A percentile compares a stretch with the other conserved stretches of the same genome.
Evolutionary conservation across 2,329 filamentous ascomycete species (phyloP).

Genomic region (Alternaria tenuissima): DNA sequence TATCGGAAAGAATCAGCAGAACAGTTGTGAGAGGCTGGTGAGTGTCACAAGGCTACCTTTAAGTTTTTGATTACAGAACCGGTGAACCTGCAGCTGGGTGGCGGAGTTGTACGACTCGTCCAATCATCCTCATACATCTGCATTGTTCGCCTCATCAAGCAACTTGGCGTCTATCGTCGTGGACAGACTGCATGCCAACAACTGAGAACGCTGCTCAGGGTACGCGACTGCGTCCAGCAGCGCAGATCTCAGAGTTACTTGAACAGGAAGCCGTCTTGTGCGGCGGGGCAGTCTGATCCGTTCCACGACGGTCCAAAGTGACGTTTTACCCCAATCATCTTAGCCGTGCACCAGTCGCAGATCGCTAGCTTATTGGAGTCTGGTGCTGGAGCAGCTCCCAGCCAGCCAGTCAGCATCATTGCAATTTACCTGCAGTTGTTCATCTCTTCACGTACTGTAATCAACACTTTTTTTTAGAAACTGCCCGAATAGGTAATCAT

Average conservation of each 20-base stretch:
- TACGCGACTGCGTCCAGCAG: no score
- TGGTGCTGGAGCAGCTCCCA: not conserved
- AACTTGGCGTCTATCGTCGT: not conserved
- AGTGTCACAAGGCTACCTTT: not conserved
- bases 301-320: not conserved
- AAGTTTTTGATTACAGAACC: not conserved
- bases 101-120: not conserved
- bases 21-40: not conserved
- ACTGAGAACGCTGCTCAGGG: no score
- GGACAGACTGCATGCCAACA: no score
- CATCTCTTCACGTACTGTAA: not conserved
- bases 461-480: not conserved
- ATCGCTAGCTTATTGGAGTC: not conserved
- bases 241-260: no score
- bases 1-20: no score
- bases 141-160: not conserved
- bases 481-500: not conserved
- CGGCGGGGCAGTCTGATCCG: not conserved
- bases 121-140: not conserved
- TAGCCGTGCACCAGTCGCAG: not conserved
- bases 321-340: not conserved
- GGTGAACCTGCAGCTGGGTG: not conserved
- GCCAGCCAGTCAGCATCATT: not conserved
- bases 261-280: no score
- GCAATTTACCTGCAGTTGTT: not conserved